Evolutionary conservation across 805 yeast genomes (phyloP).

Genomic region (Ogataea philodendri): DNA sequence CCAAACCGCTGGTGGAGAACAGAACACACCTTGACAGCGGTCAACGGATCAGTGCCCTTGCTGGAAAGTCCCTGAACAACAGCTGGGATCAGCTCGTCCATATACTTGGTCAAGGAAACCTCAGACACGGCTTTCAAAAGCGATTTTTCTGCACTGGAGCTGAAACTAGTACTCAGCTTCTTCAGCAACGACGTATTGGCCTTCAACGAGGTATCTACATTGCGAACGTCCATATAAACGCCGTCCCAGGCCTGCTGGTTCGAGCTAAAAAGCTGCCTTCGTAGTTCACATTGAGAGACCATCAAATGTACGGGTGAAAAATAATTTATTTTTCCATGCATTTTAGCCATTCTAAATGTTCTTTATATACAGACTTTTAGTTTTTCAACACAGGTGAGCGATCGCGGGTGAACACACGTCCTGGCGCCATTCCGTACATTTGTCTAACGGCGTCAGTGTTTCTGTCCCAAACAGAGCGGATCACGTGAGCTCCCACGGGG

Average conservation of each 20-base stretch:
- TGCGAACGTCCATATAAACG: conserved; percentile 33
- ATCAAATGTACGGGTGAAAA: conserved; percentile 3
- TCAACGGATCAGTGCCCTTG: conserved; percentile 52
- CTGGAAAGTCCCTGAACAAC: conserved; percentile 59
- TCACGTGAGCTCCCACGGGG: conserved; percentile 90
- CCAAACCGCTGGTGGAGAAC: conserved; percentile 76
- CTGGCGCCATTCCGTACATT: conserved; percentile 68
- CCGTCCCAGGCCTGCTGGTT: conserved; percentile 58
- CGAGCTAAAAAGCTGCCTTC: conserved; percentile 36
- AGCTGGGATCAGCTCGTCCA: conserved; percentile 65
- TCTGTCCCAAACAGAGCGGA: conserved; percentile 85
- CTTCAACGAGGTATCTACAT: conserved; percentile 72
- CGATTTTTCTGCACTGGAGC: conserved; percentile 45
- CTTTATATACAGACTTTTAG: conserved; percentile 13
- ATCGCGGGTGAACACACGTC: conserved; percentile 71
- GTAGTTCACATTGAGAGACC: conserved; percentile 13
- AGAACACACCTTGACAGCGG: conserved; percentile 66
- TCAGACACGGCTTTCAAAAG: conserved; percentile 60
- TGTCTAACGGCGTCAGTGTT: conserved; percentile 66
- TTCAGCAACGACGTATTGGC: conserved; percentile 79
- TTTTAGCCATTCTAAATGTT: conserved; percentile 3
- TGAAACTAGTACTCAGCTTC: conserved; percentile 57
- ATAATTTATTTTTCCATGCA: background rate
- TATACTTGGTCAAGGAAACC: conserved; percentile 68
- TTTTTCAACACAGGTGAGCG: conserved; percentile 31